Base-by-base conservation (phyloP, 805 yeast genomes). In the Starmera amethionina region DNA sequence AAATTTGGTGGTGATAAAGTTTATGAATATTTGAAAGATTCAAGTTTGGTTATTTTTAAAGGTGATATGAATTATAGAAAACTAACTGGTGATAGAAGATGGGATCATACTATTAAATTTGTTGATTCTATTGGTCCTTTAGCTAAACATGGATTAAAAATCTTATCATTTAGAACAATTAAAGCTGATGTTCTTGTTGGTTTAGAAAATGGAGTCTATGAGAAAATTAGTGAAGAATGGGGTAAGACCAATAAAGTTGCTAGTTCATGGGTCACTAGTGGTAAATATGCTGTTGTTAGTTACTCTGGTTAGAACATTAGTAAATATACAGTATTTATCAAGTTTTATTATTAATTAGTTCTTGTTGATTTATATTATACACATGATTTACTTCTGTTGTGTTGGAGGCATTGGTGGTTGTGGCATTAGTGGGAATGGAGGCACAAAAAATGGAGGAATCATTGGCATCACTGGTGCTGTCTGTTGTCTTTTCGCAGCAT, bases 41-140 rank as follows among this genome's bases (percentile, higher is more conserved):
- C 94, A 11, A 68, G 79, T 40, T 70, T 90, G 45, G 73, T 85
- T 15, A 77, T 93, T 46, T 82, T 90, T 62, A 93, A 93, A 64
- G 99, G 99, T 42, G 99, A 93, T 55, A 72, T 93, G 63, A 93
- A 93, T 65, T 90, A 94, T 64, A 77, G 99, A 63, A 93, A 93
- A 61, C 65, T 94, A 44, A 83, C 95, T 2, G 96, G 87, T 38
- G 99, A 93, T 55, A 73, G 89, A 60, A 70, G 70, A 51, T 93
- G 99, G 99, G 77, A 77, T 15, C 72, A 82, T 42, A 75, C 87
- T 3, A 85, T 95, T 0, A 72, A 88, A 2, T 94, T 90, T 65
- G 50, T 45, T 4, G 59, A 62, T 0, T 90, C 96, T 5, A 72
- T 90, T 44, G 84, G 83, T 41, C 72, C 75, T 4, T 68, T 90